phyloP scores from a whole-genome alignment of 768 basidiomycete genomes.

The Jaapia argillacea region DNA sequence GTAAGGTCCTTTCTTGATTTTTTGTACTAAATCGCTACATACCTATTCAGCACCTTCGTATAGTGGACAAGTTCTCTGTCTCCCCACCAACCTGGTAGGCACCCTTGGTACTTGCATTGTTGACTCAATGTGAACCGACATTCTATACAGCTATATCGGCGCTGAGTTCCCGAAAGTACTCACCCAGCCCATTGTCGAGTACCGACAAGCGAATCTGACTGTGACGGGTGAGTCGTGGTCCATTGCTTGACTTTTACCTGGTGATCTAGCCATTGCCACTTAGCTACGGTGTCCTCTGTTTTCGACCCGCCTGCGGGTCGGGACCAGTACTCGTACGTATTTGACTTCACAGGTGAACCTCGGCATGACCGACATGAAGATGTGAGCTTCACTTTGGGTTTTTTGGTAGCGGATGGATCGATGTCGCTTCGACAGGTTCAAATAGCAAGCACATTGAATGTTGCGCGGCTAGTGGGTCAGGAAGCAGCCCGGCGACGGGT shows the following conservation, averaged over 20 bases:
- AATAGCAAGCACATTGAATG: conserved; percentile 62
- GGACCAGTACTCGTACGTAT: conserved; percentile 65
- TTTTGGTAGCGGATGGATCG: too few relatives aligned
- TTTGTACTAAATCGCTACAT: conserved; percentile 2
- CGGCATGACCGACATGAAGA: conserved; percentile 65
- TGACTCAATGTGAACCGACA: conserved; percentile 9
- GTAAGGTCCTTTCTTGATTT: conserved; percentile 30
- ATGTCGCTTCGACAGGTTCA: conserved; percentile 44
- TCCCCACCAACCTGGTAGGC: conserved; percentile 62
- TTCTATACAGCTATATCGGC: conserved; percentile 56
- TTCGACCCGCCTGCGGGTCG: conserved; percentile 68
- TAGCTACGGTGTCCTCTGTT: conserved; percentile 58
- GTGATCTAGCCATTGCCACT: background rate
- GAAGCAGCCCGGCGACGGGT: conserved; percentile 77
- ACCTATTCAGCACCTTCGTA: conserved; percentile 45
- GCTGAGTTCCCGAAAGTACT: conserved; percentile 63
- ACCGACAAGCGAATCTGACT: conserved; percentile 74
- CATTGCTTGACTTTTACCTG: background rate
- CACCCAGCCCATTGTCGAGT: conserved; percentile 62
- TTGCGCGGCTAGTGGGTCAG: conserved; percentile 56
- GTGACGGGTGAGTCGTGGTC: conserved; percentile 42
- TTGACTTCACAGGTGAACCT: conserved; percentile 79
- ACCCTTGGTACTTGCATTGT: conserved; percentile 8
- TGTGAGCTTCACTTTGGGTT: conserved; percentile 29
- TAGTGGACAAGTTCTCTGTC: conserved; percentile 70